Evolutionary conservation across 228 moss, liverwort and hornwort genomes (phyloP), one percentile per base, ranked within the genome.

Genomic region (Sphagnum magellanicum): DNA sequence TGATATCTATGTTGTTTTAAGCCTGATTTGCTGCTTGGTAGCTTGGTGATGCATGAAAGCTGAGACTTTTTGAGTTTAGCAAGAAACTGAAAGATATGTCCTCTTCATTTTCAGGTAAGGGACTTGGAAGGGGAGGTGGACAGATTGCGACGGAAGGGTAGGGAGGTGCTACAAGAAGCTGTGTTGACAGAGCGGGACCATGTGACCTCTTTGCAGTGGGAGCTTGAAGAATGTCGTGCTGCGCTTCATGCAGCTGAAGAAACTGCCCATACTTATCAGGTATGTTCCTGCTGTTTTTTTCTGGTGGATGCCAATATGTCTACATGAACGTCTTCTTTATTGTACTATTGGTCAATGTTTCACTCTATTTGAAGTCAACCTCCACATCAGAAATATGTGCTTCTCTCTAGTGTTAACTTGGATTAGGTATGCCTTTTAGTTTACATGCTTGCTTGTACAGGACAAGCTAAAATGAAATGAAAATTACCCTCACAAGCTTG

Each of bases 41-140:
- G 51, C 51, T 68, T 51, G 52, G 46, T 6, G 49, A 50, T 53
- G 16, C 5, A 0, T 63, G 14, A 14, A 14, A 9, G 8, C 65
- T n/a, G 13, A 69, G 13, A 50, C 48, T 48, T 46, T 58, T 48
- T 47, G 17, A 14, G 12, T 49, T 6, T 48, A 32, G 32, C 58
- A 10, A 62, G 16, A 16, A 15, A 62, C 68, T 72, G 11, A 77
- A 48, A 63, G 17, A 8, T 48, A 71, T 66, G 71, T 16, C n/a
- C 67, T 12, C 72, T 49, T 63, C 64, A 52, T 82, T 65, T 74
- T 73, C 76, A 98, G 98, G 98, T 98, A 68, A 87, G 93, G 75
- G 94, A 98, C 74, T 76, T 98, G 72, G 98, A 98, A 86, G 82
- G 85, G 49, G 94, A 98, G 78, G 71, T 98, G 73, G 98, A 98